Conservation (phyloP, 2,329 filamentous ascomycete genomes). For the Monosporascus sp. region DNA sequence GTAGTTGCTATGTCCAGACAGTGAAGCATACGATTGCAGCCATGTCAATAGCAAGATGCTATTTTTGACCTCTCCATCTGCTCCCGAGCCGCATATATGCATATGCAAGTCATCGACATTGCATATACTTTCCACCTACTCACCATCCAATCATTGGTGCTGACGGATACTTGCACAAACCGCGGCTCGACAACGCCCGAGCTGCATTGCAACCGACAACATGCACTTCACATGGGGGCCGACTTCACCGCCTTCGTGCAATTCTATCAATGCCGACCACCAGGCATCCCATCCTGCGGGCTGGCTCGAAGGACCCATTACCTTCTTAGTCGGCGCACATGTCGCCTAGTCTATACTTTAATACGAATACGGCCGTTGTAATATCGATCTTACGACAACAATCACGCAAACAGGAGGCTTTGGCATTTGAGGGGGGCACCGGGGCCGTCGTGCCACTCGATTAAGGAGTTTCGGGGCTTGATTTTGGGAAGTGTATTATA, state of each 20-base stretch:
- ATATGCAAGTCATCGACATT: slow-evolving; percentile 16
- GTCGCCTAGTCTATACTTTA: slow-evolving; percentile 19
- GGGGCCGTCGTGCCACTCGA: too few relatives aligned
- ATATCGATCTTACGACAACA: slow-evolving; percentile 11
- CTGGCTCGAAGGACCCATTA: slow-evolving; percentile 21
- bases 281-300: slow-evolving; percentile 9
- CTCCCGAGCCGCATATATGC: slow-evolving; percentile 11
- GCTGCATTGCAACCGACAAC: slow-evolving; percentile 2
- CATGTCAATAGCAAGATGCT: slow-evolving; percentile 3
- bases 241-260: neutral
- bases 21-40: neutral
- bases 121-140: slow-evolving; percentile 13
- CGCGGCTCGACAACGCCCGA: slow-evolving; percentile 10
- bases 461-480: too few relatives aligned
- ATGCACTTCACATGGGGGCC: neutral
- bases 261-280: too few relatives aligned
- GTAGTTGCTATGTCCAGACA: neutral
- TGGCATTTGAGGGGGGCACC: slow-evolving; percentile 12
- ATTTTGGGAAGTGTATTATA: neutral
- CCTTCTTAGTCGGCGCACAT: slow-evolving; percentile 15
- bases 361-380: slow-evolving; percentile 17
- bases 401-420: slow-evolving; percentile 14
- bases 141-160: slow-evolving; percentile 4
- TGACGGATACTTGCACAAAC: slow-evolving; percentile 11
- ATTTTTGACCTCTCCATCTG: slow-evolving; percentile 14